Conservation (phyloP, 305 asterid genomes). For the Plantago coronopus region DNA sequence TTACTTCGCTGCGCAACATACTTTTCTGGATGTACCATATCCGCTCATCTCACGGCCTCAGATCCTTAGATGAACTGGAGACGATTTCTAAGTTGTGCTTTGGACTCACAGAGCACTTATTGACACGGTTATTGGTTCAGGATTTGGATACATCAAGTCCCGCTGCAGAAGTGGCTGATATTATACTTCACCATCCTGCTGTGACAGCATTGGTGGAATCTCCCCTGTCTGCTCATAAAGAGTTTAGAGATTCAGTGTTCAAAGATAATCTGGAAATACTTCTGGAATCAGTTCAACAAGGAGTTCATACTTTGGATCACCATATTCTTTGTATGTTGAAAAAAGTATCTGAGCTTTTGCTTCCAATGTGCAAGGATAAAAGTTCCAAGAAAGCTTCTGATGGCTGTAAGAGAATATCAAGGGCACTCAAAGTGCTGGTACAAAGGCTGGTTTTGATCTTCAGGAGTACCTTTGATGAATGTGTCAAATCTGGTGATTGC, state of each 20-base stretch:
- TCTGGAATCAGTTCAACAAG: constrained; percentile 44
- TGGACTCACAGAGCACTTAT: constrained; percentile 47
- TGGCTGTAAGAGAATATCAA: constrained; percentile 37
- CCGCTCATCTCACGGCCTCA: constrained; percentile 37
- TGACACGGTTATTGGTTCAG: constrained; percentile 51
- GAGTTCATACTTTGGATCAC: constrained; percentile 53
- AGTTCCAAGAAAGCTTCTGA: constrained; percentile 31
- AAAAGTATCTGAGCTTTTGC: constrained; percentile 50
- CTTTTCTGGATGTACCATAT: constrained; percentile 66
- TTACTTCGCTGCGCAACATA: constrained; percentile 64
- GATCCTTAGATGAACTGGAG: constrained; percentile 45
- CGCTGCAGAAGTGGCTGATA: constrained; percentile 58
- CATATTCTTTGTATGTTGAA: constrained; percentile 53
- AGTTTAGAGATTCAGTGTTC: constrained; percentile 46
- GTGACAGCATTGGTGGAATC: constrained; percentile 44
- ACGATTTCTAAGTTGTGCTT: constrained; percentile 53
- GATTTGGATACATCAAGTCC: constrained; percentile 27
- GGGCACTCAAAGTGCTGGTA: constrained; percentile 46
- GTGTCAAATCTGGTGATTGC: constrained; percentile 46
- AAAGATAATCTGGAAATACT: constrained; percentile 42
- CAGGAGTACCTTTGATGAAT: constrained; percentile 55
- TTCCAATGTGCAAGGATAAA: constrained; percentile 32
- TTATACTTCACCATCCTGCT: constrained; percentile 62
- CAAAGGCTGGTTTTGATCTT: constrained; percentile 50
- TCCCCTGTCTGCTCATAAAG: constrained; percentile 45